These are phyloP conservation scores for Fusarium redolens DNA, from an alignment of 2,329 filamentous ascomycete genomes.

Conservation along the genomic window DNA sequence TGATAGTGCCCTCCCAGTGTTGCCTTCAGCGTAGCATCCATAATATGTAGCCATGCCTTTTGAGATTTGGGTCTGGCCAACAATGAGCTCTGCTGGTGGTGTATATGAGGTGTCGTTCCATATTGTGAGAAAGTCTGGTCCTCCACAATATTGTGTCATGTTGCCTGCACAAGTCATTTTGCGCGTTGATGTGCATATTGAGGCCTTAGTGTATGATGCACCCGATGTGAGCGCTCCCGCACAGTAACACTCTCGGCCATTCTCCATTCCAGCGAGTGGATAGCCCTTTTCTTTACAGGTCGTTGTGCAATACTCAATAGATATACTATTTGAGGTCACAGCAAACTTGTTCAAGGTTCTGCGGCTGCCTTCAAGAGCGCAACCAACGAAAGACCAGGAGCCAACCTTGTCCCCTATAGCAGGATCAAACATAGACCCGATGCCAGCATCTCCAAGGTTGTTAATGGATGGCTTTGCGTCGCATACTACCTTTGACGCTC, in stretches of 20 bases:
- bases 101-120: conserved; percentile 41
- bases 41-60: conserved; percentile 31
- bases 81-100: conserved; percentile 23
- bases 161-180: conserved; percentile 40
- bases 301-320: conserved; percentile 36
- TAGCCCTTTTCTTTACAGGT: conserved; percentile 37
- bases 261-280: conserved; percentile 37
- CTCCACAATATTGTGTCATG: conserved; percentile 39
- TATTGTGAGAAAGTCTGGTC: conserved; percentile 29
- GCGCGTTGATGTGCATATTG: conserved; percentile 19
- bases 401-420: conserved; percentile 31
- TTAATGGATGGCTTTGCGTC: conserved; percentile 24
- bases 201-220: conserved; percentile 30
- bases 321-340: conserved; percentile 23
- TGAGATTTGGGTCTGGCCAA: conserved; percentile 33
- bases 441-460: conserved; percentile 5
- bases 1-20: conserved; percentile 29
- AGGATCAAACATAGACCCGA: conserved; percentile 29
- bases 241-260: conserved; percentile 39
- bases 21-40: conserved; percentile 34
- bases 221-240: conserved; percentile 23
- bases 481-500: conserved; percentile 15
- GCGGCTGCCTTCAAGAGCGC: conserved; percentile 26
- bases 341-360: conserved; percentile 37
- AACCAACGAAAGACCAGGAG: conserved; percentile 33